A percentile compares a stretch with the other conserved stretches of the same genome.
Evolutionary conservation across 2,329 filamentous ascomycete species (phyloP).

Genomic region (Parastagonospora avenae): DNA sequence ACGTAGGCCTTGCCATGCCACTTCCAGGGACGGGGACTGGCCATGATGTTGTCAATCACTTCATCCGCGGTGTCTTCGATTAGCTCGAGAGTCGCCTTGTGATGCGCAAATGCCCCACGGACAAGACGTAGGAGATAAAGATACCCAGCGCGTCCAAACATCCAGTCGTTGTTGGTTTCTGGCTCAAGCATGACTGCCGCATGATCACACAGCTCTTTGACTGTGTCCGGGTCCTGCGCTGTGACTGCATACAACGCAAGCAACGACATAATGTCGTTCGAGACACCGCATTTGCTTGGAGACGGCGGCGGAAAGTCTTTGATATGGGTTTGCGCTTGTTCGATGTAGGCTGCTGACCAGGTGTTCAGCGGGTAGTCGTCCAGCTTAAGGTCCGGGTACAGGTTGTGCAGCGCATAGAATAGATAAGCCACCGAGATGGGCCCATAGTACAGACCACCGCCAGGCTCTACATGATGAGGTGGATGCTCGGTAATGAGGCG

Average conservation of each 20-base stretch:
- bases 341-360: constrained; percentile 58
- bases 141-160: constrained; percentile 70
- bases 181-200: constrained; percentile 53
- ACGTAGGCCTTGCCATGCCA: constrained; percentile 69
- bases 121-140: constrained; percentile 71
- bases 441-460: constrained; percentile 57
- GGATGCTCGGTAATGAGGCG: constrained; percentile 56
- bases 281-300: constrained; percentile 54
- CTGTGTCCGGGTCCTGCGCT: constrained; percentile 56
- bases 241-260: constrained; percentile 57
- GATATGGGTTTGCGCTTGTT: constrained; percentile 56
- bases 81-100: constrained; percentile 56
- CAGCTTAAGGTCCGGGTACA: constrained; percentile 55
- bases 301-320: constrained; percentile 54
- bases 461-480: constrained; percentile 52
- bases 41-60: constrained; percentile 65
- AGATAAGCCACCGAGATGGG: constrained; percentile 56
- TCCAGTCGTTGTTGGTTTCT: constrained; percentile 64
- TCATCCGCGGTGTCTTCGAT: constrained; percentile 60
- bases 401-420: constrained; percentile 56
- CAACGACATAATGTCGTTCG: constrained; percentile 57
- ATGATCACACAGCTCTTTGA: constrained; percentile 57
- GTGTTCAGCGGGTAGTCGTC: constrained; percentile 54
- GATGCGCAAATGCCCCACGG: constrained; percentile 60
- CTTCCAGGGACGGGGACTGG: constrained; percentile 62